Evolutionary conservation across 2,329 filamentous ascomycete species (phyloP), one percentile per base, ranked within the genome.

Genomic region (Phialophora macrospora): DNA sequence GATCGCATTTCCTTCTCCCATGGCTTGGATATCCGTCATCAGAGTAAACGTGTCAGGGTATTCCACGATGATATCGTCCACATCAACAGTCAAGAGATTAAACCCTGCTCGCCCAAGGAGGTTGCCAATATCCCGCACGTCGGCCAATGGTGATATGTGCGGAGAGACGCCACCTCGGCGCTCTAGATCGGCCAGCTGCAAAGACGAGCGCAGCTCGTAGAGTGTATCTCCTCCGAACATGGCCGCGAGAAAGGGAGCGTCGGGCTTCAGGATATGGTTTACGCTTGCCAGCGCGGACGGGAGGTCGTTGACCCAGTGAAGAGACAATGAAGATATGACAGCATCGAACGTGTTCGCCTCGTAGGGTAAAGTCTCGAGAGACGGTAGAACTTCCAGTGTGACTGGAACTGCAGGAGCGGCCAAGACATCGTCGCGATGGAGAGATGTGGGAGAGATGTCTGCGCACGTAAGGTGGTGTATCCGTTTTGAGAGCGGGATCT

Each of bases 221-320:
- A 99, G 84, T 7, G 91, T 94, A 77, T 99, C 95, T 0, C 95
- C 95, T 63, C 95, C 95, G 67, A 97, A 89, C 93, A 99, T 99
- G 71, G 94, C 94, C 14, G 91, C 94, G 55, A 99, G 88, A 75
- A 99, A 97, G 1, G 96, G 93, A 63, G 86, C 85, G 77, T 99
- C 95, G 0, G 94, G 93, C 78, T 96, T 96, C 28, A 99, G 84
- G 38, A 96, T 82, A 70, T 86, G 85, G 81, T 97, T 96, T 75
- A 97, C 90, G 75, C 96, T 92, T 1, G 88, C 83, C 1, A 99
- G 84, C 11, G 96, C 82, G 0, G 90, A 91, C 0, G 95, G 95
- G 4, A 99, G 86, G 77, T 99, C 92, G 77, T 99, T 99, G 82
- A 97, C 90, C 95, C 95, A 99, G 79, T 99, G 95, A 76, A 99